These are phyloP conservation scores for Grigorovia humatica DNA, from an alignment of 805 yeast species.

Conservation along the genomic window DNA sequence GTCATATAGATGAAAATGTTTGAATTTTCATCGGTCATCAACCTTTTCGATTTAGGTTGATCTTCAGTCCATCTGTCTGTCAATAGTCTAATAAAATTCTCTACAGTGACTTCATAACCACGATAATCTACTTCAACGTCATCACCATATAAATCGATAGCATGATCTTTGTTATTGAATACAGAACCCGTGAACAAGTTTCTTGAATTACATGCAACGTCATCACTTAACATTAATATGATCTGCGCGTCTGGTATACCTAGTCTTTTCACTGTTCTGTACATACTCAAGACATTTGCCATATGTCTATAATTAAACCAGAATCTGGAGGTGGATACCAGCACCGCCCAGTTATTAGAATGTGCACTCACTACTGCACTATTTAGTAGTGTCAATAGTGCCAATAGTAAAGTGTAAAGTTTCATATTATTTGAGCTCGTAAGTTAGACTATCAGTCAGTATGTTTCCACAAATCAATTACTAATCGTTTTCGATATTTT, in stretches of 20 bases:
- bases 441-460: no score
- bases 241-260: constrained; percentile 98
- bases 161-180: constrained; percentile 87
- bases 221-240: constrained; percentile 92
- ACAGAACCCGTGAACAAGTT: constrained; percentile 95
- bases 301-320: constrained; percentile 98
- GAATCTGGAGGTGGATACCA: constrained; percentile 90
- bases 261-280: constrained; percentile 87
- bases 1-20: constrained; percentile 92
- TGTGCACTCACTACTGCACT: constrained; percentile 20
- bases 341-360: constrained; percentile 72
- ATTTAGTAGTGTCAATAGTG: background rate
- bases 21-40: constrained; percentile 86
- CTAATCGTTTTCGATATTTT: no score
- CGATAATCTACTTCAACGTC: constrained; percentile 92
- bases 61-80: constrained; percentile 95
- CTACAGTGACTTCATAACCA: constrained; percentile 97
- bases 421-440: background rate
- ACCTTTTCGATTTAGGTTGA: constrained; percentile 84
- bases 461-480: no score
- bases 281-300: constrained; percentile 91
- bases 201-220: constrained; percentile 92
- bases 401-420: background rate
- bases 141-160: constrained; percentile 86
- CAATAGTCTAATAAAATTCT: constrained; percentile 80